Evolutionary conservation across 2,329 filamentous ascomycete species (phyloP).

Genomic region (Clonostachys rosea): DNA sequence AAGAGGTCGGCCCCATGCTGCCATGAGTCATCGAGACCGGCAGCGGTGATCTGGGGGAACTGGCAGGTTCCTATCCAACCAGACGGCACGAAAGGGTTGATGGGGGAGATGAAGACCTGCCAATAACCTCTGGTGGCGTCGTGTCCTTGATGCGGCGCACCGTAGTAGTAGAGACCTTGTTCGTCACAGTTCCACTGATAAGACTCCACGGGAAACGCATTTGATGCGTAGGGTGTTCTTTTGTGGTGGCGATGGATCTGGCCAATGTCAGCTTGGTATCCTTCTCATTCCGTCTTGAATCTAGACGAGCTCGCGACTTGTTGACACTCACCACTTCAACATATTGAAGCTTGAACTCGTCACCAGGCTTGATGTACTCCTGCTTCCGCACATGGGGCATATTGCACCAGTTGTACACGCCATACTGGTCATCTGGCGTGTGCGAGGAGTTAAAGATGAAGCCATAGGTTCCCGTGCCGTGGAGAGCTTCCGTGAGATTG

Average conservation of each 20-base stretch:
- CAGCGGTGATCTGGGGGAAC: slow-evolving; percentile 75
- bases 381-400: slow-evolving; percentile 74
- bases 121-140: slow-evolving; percentile 56
- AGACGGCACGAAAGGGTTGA: slow-evolving; percentile 61
- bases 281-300: neutral
- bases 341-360: slow-evolving; percentile 63
- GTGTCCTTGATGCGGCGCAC: slow-evolving; percentile 48
- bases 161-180: slow-evolving; percentile 66
- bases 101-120: slow-evolving; percentile 53
- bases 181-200: slow-evolving; percentile 72
- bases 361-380: slow-evolving; percentile 54
- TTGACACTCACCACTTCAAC: slow-evolving; percentile 62
- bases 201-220: slow-evolving; percentile 69
- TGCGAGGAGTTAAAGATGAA: slow-evolving; percentile 68
- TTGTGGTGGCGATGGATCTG: slow-evolving; percentile 82
- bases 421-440: slow-evolving; percentile 51
- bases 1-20: slow-evolving; percentile 74
- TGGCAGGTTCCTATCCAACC: slow-evolving; percentile 73
- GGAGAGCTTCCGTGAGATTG: slow-evolving; percentile 51
- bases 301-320: too few relatives aligned
- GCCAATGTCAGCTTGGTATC: neutral
- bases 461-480: slow-evolving; percentile 60
- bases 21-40: slow-evolving; percentile 69
- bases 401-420: slow-evolving; percentile 77
- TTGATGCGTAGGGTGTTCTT: slow-evolving; percentile 73